A percentile compares a stretch with the other conserved stretches of the same genome.
These are phyloP conservation scores for Nemania serpens DNA, from an alignment of 2,329 filamentous ascomycete species.

Conservation along the genomic window DNA sequence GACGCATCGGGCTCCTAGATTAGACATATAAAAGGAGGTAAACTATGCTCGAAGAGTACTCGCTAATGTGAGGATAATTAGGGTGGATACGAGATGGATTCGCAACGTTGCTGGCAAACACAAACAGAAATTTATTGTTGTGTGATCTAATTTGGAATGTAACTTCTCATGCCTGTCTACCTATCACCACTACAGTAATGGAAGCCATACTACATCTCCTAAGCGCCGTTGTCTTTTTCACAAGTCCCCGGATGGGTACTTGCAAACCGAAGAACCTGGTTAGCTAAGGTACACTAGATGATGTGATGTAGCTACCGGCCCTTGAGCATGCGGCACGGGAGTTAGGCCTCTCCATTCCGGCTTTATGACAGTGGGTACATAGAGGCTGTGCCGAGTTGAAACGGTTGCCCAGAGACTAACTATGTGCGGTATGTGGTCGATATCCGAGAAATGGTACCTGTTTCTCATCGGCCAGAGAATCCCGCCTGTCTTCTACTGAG, in stretches of 20 bases:
- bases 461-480: neutral
- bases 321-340: conserved; percentile 16
- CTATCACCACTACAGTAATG: conserved; percentile 13
- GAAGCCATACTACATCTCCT: conserved; percentile 8
- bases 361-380: conserved; percentile 15
- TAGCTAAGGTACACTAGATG: neutral
- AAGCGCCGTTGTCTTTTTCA: neutral
- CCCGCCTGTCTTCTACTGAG: neutral
- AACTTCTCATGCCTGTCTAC: conserved; percentile 14
- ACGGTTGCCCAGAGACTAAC: neutral
- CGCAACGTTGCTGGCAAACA: conserved; percentile 4
- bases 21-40: too few species aligned
- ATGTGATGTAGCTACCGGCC: too few species aligned
- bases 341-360: conserved; percentile 17
- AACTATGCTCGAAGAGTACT: neutral
- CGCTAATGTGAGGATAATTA: neutral
- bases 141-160: conserved; percentile 22
- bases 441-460: neutral
- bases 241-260: neutral
- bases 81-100: conserved; percentile 5
- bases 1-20: too few species aligned
- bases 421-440: neutral
- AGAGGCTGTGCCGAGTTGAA: neutral
- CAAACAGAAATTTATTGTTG: neutral
- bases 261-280: conserved; percentile 2